A percentile compares a stretch with the other conserved stretches of the same genome.
Evolutionary conservation across 2,329 filamentous ascomycete genomes (phyloP).

Genomic region (Sphaerulina vaccinii): DNA sequence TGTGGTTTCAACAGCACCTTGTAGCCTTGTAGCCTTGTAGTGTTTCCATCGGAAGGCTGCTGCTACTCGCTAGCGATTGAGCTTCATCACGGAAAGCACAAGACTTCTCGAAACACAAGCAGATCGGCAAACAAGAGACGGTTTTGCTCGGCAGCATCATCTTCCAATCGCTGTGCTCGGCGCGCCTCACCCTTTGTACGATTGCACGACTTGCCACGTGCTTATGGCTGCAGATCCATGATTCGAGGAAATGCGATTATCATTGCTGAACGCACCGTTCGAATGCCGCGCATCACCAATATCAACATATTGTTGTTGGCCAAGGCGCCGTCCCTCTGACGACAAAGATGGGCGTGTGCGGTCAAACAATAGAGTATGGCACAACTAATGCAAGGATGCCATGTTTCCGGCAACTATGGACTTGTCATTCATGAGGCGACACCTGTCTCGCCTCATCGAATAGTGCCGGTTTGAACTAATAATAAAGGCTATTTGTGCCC

Average conservation of each 20-base stretch:
- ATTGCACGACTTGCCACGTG: not conserved
- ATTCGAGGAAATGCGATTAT: not conserved
- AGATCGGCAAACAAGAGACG: not conserved
- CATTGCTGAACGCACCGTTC: not conserved
- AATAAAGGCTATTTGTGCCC: too few species aligned
- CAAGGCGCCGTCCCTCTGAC: not conserved
- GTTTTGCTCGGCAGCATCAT: not conserved
- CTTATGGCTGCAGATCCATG: not conserved
- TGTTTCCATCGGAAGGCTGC: too few species aligned
- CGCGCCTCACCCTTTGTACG: not conserved
- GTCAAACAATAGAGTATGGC: too few species aligned
- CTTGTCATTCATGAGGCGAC: not conserved
- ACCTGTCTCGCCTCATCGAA: not conserved
- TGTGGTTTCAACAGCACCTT: not conserved
- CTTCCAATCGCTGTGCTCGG: not conserved
- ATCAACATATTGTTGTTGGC: not conserved
- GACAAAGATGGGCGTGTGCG: too few species aligned
- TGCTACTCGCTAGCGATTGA: too few species aligned
- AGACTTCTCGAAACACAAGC: not conserved
- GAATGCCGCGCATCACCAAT: not conserved
- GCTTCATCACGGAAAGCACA: not conserved
- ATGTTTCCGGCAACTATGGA: not conserved
- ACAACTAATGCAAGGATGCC: not conserved
- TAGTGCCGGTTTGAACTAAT: too few species aligned
- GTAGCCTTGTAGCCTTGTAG: too few species aligned